Evolutionary conservation across 768 basidiomycete genomes (phyloP), one percentile per base, ranked within the genome.

Genomic region (Russula olivacea): DNA sequence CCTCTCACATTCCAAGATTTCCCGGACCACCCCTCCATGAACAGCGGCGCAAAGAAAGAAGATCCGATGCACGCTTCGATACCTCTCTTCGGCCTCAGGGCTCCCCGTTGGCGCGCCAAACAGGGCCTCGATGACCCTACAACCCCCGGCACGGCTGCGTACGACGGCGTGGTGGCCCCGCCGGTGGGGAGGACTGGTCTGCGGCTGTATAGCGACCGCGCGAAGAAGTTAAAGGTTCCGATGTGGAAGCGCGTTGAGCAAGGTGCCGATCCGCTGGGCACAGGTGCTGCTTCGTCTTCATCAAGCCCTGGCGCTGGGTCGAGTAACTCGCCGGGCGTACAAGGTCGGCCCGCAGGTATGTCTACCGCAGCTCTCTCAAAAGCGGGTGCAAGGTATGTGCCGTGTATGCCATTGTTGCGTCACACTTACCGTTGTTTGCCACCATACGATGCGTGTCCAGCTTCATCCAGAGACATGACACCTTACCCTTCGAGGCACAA

Each of bases 401-500:
- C n/a, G 14, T 40, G 7, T 7, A 41, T 50, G 6, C 17, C 23
- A 38, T 12, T 28, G 10, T 12, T n/a, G n/a, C 32, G 4, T 25
- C 38, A 19, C 30, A 25, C 17, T 41, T 40, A 28, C n/a, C 3
- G 6, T 23, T n/a, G n/a, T n/a, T n/a, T n/a, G n/a, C n/a, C n/a
- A n/a, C n/a, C n/a, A n/a, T n/a, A n/a, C n/a, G n/a, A n/a, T n/a
- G 12, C 14, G 28, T 21, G n/a, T 58, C 25, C 28, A 60, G 59
- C 21, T 53, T 60, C 51, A 11, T 34, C 51, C 41, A 60, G 12
- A 68, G 83, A 1, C 85, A 80, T 72, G 77, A 80, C 38, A 66
- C 77, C 0, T 71, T 87, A n/a, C 82, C 86, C 0, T 73, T 74
- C 10, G 83, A 84, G 66, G 80, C 79, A 0, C 81, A 83, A 61